Percentiles rank a stretch among this genome's conserved stretches.
phyloP scores from a whole-genome alignment of 1,284 basidiomycete genomes.

The Abortiporus biennis region DNA sequence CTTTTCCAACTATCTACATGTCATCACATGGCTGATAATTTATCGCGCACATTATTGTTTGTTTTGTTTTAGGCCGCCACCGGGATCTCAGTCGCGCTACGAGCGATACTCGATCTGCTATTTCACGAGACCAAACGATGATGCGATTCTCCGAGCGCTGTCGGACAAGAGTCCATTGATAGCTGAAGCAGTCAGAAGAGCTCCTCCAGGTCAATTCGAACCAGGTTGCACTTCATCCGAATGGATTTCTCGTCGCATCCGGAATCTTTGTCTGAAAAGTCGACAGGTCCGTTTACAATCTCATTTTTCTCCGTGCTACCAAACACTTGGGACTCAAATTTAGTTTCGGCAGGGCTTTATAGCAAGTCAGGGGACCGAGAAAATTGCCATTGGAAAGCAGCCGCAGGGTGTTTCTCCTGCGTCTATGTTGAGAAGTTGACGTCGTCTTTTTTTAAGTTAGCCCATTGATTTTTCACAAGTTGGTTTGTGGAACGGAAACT shows the following conservation, averaged over 20 bases:
- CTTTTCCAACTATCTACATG: neutral
- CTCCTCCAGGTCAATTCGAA: constrained; percentile 28
- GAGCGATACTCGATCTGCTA: constrained; percentile 30
- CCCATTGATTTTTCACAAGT: too few species aligned
- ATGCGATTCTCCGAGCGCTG: constrained; percentile 22
- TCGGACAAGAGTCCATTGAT: constrained; percentile 44
- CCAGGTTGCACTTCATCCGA: constrained; percentile 38
- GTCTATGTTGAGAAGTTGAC: too few species aligned
- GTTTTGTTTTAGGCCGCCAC: constrained; percentile 27
- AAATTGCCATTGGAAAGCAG: constrained; percentile 12
- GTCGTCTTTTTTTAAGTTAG: too few species aligned
- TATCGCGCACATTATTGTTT: neutral
- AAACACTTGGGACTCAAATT: too few species aligned
- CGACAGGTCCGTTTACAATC: constrained; percentile 24
- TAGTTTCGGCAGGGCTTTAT: constrained; percentile 15
- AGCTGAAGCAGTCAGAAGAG: constrained; percentile 28
- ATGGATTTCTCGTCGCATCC: constrained; percentile 43
- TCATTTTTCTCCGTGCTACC: constrained; percentile 1
- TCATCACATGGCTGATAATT: constrained; percentile 1
- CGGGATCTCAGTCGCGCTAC: constrained; percentile 25
- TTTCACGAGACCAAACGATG: constrained; percentile 31
- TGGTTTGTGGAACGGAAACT: too few species aligned
- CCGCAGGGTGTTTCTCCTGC: too few species aligned
- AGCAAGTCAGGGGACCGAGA: constrained; percentile 23
- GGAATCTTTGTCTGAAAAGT: constrained; percentile 39